Conservation (phyloP, 2,329 filamentous ascomycete species). For the Cercospora brassicicola region DNA sequence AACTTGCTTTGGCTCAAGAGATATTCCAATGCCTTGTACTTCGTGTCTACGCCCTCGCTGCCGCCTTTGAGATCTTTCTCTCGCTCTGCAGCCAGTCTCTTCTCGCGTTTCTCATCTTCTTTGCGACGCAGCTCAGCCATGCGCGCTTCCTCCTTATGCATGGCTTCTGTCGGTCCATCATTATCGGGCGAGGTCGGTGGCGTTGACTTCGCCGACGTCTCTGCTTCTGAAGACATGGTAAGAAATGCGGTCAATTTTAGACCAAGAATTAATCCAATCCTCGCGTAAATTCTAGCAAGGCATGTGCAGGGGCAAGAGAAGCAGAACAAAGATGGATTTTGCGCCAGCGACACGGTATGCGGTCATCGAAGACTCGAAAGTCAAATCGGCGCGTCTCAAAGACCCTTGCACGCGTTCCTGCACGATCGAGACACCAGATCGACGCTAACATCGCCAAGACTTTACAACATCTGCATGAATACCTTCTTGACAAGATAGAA, state of each 20-base stretch:
- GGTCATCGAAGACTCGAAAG: neutral
- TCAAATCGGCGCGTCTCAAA: neutral
- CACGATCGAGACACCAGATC: neutral
- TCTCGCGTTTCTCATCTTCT: slow-evolving; percentile 48
- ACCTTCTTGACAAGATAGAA: neutral
- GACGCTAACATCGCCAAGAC: neutral
- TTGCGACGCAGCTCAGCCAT: slow-evolving; percentile 47
- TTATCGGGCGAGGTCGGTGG: slow-evolving; percentile 41
- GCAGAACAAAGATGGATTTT: neutral
- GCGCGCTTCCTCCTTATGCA: slow-evolving; percentile 50
- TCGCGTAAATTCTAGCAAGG: neutral
- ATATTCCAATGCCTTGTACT: slow-evolving; percentile 55
- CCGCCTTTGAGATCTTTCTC: slow-evolving; percentile 51
- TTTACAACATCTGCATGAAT: neutral
- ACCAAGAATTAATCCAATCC: neutral
- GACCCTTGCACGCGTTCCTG: slow-evolving; percentile 3
- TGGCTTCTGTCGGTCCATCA: slow-evolving; percentile 40
- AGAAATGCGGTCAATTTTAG: neutral
- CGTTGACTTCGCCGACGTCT: slow-evolving; percentile 31
- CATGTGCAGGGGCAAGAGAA: neutral
- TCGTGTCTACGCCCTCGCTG: slow-evolving; percentile 48
- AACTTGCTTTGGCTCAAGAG: slow-evolving; percentile 55
- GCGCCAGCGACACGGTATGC: slow-evolving; percentile 5
- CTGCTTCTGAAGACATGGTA: slow-evolving; percentile 26
- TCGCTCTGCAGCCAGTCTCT: slow-evolving; percentile 47